Evolutionary conservation across 108 stramenopile genomes (phyloP).

Genomic region (Chaetoceros muelleri): DNA sequence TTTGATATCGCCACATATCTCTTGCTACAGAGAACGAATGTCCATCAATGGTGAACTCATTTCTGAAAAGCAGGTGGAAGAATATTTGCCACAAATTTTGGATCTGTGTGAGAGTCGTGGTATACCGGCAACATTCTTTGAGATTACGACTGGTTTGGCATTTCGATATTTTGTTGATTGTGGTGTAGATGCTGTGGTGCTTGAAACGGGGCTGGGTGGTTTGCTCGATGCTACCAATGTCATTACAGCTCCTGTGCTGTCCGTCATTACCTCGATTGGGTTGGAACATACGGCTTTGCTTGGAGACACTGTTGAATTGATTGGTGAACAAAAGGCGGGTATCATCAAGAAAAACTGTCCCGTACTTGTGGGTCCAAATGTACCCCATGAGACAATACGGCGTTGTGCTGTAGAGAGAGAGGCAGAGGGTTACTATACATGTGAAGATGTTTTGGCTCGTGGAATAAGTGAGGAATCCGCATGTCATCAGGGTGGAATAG

Average conservation of each 20-base stretch:
- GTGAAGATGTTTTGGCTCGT: slow-evolving; percentile 35
- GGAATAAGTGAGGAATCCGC: too few relatives aligned
- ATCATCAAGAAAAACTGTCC: slow-evolving; percentile 63
- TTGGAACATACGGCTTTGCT: slow-evolving; percentile 73
- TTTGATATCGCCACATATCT: slow-evolving; percentile 77
- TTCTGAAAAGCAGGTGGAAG: slow-evolving; percentile 39
- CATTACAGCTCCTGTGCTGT: slow-evolving; percentile 20
- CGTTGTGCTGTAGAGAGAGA: slow-evolving; percentile 25
- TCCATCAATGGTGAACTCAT: slow-evolving; percentile 54
- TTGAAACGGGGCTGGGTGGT: slow-evolving; percentile 79
- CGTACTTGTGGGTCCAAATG: slow-evolving; percentile 49
- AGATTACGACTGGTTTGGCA: slow-evolving; percentile 70
- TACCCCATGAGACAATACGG: slow-evolving; percentile 31
- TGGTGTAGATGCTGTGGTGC: slow-evolving; percentile 38
- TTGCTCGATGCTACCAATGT: slow-evolving; percentile 79
- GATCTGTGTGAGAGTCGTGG: slow-evolving; percentile 30
- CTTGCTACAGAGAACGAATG: slow-evolving; percentile 76
- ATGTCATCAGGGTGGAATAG: too few relatives aligned
- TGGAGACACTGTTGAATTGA: slow-evolving; percentile 61
- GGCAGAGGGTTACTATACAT: slow-evolving; percentile 13
- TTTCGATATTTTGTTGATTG: slow-evolving; percentile 37
- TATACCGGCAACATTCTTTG: slow-evolving; percentile 87
- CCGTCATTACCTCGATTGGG: slow-evolving; percentile 70
- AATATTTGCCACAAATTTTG: slow-evolving; percentile 39
- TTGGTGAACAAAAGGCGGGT: slow-evolving; percentile 73